Evolutionary conservation across 106 monocot species (phyloP).

Genomic region (Triglochin maritima): DNA sequence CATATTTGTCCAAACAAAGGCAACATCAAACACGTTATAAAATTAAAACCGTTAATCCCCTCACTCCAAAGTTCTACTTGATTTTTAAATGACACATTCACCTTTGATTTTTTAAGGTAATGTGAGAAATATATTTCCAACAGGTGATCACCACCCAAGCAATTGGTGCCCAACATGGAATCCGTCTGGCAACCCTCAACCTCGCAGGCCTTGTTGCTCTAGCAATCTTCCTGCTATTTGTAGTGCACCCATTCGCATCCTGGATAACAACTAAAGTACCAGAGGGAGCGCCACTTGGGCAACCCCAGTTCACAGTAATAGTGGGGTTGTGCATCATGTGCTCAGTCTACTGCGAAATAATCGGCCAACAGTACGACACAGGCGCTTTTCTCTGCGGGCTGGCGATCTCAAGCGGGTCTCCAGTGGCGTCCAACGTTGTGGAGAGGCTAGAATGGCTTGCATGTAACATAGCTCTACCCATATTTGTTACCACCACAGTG

Average conservation of each 20-base stretch:
- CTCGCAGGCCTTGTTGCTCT: neutral
- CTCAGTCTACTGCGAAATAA: slow-evolving; percentile 14
- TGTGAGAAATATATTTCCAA: no score
- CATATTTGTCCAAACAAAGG: no score
- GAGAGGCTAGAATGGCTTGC: slow-evolving; percentile 9
- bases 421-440: slow-evolving; percentile 22
- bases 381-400: slow-evolving; percentile 24
- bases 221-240: neutral
- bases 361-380: slow-evolving; percentile 10
- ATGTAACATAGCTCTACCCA: slow-evolving; percentile 14
- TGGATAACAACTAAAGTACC: slow-evolving; percentile 29
- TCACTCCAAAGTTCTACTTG: no score
- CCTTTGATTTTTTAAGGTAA: no score
- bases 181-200: neutral
- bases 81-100: no score
- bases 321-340: neutral
- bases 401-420: slow-evolving; percentile 28
- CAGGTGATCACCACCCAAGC: no score
- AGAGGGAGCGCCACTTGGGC: slow-evolving; percentile 13
- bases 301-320: slow-evolving; percentile 7
- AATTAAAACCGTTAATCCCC: no score
- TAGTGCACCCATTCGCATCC: slow-evolving; percentile 11
- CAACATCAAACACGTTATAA: no score
- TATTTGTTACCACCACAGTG: slow-evolving; percentile 9
- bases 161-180: no score